Evolutionary conservation across 2,329 filamentous ascomycete species (phyloP).

Genomic region (Aaosphaeria pasadenensis): DNA sequence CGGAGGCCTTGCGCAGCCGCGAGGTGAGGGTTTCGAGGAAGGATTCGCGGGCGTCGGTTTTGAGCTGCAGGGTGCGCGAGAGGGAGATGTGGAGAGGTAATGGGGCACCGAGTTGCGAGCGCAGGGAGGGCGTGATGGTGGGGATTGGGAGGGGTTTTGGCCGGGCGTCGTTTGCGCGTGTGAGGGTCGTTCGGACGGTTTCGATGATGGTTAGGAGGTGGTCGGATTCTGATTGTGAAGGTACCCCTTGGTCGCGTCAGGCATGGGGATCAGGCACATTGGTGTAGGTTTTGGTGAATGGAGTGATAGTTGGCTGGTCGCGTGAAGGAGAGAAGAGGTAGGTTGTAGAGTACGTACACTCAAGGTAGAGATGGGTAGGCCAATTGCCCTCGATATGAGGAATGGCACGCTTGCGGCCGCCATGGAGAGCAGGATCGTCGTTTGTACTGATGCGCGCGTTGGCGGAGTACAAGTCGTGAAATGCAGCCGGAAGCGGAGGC

Average conservation of each 20-base stretch:
- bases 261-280: neutral
- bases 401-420: slow-evolving; percentile 74
- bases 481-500: slow-evolving; percentile 74
- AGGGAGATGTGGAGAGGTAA: slow-evolving; percentile 88
- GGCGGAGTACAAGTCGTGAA: slow-evolving; percentile 87
- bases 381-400: slow-evolving; percentile 88
- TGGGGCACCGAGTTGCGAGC: slow-evolving; percentile 72
- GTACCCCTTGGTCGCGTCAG: slow-evolving; percentile 38
- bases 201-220: slow-evolving; percentile 26
- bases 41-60: slow-evolving; percentile 65
- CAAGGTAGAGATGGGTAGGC: slow-evolving; percentile 88
- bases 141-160: slow-evolving; percentile 22
- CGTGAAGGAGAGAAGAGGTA: neutral
- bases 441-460: slow-evolving; percentile 71
- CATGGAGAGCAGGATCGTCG: slow-evolving; percentile 83
- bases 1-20: slow-evolving; percentile 37
- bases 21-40: slow-evolving; percentile 62
- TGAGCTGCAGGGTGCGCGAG: slow-evolving; percentile 74
- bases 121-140: slow-evolving; percentile 65
- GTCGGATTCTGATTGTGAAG: slow-evolving; percentile 31
- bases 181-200: slow-evolving; percentile 17
- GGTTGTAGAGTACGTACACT: slow-evolving; percentile 64
- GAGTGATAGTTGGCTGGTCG: neutral
- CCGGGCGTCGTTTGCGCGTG: slow-evolving; percentile 15
- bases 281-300: neutral